Evolutionary conservation across 345 rosid species (phyloP).

Genomic region (Eucalyptus erythrocorys): DNA sequence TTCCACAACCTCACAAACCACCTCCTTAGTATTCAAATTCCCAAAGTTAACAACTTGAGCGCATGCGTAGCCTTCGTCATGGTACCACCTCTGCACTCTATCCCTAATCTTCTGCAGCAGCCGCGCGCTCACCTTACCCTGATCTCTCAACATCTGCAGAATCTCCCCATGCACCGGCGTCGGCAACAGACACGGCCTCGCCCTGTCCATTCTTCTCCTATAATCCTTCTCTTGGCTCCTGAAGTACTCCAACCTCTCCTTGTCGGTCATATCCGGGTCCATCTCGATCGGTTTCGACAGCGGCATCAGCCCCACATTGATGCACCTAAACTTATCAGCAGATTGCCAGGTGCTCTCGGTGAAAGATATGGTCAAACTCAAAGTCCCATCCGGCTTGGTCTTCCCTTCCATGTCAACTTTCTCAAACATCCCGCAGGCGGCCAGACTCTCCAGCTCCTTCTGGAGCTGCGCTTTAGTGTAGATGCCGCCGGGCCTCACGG

Average conservation of each 20-base stretch:
- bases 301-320: constrained; percentile 78
- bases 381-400: constrained; percentile 74
- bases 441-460: constrained; percentile 83
- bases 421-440: constrained; percentile 98
- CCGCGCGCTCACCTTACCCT: constrained; percentile 85
- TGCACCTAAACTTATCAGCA: constrained; percentile 77
- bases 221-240: constrained; percentile 84
- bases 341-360: constrained; percentile 91
- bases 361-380: constrained; percentile 55
- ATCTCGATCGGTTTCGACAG: constrained; percentile 81
- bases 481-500: constrained; percentile 67
- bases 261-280: constrained; percentile 95
- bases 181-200: constrained; percentile 78
- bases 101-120: constrained; percentile 90
- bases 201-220: constrained; percentile 65
- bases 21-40: constrained; percentile 86
- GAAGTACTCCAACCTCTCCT: constrained; percentile 85
- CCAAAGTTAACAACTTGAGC: constrained; percentile 98
- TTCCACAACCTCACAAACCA: constrained; percentile 98
- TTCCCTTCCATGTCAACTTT: constrained; percentile 85
- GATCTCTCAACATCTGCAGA: constrained; percentile 58
- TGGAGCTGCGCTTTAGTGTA: constrained; percentile 75
- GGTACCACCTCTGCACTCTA: constrained; percentile 93
- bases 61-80: constrained; percentile 93
- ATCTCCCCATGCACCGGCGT: constrained; percentile 45